Conservation (phyloP, 345 rosid genomes). For the Salix udensis region DNA sequence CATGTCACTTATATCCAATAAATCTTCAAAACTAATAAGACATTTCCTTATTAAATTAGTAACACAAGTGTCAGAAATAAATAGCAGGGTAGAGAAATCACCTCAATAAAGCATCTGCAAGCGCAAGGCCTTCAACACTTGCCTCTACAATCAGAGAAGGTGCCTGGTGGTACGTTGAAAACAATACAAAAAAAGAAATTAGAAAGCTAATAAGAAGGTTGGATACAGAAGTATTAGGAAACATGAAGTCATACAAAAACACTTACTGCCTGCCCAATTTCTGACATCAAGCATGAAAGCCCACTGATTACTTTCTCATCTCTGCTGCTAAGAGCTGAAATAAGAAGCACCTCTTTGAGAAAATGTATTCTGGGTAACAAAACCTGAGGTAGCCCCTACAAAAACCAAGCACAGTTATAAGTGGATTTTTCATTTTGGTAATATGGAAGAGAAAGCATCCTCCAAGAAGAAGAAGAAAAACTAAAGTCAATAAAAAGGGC, state of each 20-base stretch:
- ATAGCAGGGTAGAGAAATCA: conserved; percentile 25
- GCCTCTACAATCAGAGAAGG: conserved; percentile 84
- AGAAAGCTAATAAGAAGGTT: conserved; percentile 1
- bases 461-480: too few relatives aligned
- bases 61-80: neutral
- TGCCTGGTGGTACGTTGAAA: conserved; percentile 48
- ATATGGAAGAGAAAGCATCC: too few relatives aligned
- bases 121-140: conserved; percentile 68
- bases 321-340: conserved; percentile 67
- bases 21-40: neutral
- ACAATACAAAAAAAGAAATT: conserved; percentile 1
- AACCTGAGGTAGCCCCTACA: conserved; percentile 86
- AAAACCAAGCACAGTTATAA: conserved; percentile 21
- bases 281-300: conserved; percentile 82
- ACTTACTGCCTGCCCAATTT: conserved; percentile 95
- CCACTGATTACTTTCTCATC: conserved; percentile 78
- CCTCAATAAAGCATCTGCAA: conserved; percentile 81
- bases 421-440: neutral
- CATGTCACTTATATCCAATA: neutral
- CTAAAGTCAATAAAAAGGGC: too few relatives aligned
- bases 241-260: conserved; percentile 10
- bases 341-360: conserved; percentile 73
- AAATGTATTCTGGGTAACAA: conserved; percentile 68
- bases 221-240: neutral
- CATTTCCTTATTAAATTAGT: neutral